A percentile compares a stretch with the other conserved stretches of the same genome.
phyloP scores from a whole-genome alignment of 768 basidiomycete genomes.

The Royoungia palumana region DNA sequence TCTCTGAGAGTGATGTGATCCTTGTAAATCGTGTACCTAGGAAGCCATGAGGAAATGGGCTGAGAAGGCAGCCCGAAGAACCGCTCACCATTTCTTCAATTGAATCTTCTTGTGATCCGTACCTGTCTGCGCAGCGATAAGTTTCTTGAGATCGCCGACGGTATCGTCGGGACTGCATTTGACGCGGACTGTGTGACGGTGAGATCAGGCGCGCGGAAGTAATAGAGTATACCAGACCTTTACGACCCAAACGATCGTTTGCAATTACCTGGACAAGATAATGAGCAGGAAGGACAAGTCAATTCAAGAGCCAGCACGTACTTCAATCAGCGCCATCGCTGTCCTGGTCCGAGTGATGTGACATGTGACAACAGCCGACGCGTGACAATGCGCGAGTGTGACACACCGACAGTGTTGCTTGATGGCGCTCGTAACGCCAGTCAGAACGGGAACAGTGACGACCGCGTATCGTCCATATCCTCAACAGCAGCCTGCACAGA shows the following conservation, averaged over 20 bases:
- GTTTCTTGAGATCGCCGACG: constrained; percentile 94
- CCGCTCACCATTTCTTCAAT: constrained; percentile 90
- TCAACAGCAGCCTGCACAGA: constrained; percentile 17
- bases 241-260: constrained; percentile 91
- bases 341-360: constrained; percentile 5
- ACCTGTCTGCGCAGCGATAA: constrained; percentile 95
- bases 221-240: constrained; percentile 51
- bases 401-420: constrained; percentile 1
- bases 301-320: constrained; percentile 17
- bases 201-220: neutral
- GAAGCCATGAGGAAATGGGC: neutral
- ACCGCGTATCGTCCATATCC: constrained; percentile 26
- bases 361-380: constrained; percentile 18
- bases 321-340: constrained; percentile 56
- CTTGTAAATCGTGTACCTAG: constrained; percentile 92
- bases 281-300: neutral
- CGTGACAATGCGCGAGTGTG: constrained; percentile 25
- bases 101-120: constrained; percentile 83
- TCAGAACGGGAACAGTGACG: constrained; percentile 22
- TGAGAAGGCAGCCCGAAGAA: neutral
- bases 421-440: constrained; percentile 32
- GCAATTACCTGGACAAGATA: constrained; percentile 69
- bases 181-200: constrained; percentile 68
- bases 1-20: constrained; percentile 93
- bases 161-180: constrained; percentile 96